These are phyloP conservation scores for Paradendryphiella salina DNA, from an alignment of 2,329 filamentous ascomycete genomes.

Conservation along the genomic window DNA sequence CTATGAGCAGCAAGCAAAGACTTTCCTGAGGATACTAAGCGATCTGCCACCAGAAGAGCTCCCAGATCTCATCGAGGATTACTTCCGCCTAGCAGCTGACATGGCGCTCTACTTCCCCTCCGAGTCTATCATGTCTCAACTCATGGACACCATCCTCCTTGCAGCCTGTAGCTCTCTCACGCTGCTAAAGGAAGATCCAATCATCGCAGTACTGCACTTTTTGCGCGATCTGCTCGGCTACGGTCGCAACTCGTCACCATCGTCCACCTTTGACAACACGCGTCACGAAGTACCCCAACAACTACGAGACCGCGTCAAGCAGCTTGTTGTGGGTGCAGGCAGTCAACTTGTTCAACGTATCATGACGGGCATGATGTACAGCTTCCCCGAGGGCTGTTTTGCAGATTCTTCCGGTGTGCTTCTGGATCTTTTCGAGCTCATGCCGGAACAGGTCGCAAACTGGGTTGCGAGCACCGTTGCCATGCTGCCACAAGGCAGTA, in stretches of 20 bases:
- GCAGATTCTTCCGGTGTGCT: slow-evolving; percentile 92
- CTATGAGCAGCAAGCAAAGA: slow-evolving; percentile 89
- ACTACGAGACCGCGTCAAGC: slow-evolving; percentile 72
- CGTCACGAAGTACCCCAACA: slow-evolving; percentile 66
- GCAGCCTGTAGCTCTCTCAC: slow-evolving; percentile 85
- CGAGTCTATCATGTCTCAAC: slow-evolving; percentile 74
- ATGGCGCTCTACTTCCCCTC: slow-evolving; percentile 91
- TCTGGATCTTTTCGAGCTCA: slow-evolving; percentile 82
- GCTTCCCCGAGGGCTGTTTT: slow-evolving; percentile 93
- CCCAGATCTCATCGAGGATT: slow-evolving; percentile 87
- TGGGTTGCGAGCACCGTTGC: slow-evolving; percentile 86
- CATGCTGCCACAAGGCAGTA: slow-evolving; percentile 73
- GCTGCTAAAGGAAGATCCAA: slow-evolving; percentile 86
- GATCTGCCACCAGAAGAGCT: slow-evolving; percentile 77
- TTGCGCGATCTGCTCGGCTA: slow-evolving; percentile 88
- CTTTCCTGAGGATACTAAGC: slow-evolving; percentile 85
- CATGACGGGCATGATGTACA: slow-evolving; percentile 98
- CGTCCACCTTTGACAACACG: slow-evolving; percentile 63
- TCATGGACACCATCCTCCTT: slow-evolving; percentile 82
- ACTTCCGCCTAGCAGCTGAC: slow-evolving; percentile 90
- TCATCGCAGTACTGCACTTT: slow-evolving; percentile 91
- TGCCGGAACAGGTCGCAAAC: slow-evolving; percentile 74
- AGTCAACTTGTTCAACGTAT: slow-evolving; percentile 82
- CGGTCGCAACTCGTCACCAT: slow-evolving; percentile 70
- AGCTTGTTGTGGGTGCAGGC: slow-evolving; percentile 70